A percentile compares a stretch with the other conserved stretches of the same genome.
These are phyloP conservation scores for Mercurialis annua DNA, from an alignment of 345 rosid genomes.

Conservation along the genomic window DNA sequence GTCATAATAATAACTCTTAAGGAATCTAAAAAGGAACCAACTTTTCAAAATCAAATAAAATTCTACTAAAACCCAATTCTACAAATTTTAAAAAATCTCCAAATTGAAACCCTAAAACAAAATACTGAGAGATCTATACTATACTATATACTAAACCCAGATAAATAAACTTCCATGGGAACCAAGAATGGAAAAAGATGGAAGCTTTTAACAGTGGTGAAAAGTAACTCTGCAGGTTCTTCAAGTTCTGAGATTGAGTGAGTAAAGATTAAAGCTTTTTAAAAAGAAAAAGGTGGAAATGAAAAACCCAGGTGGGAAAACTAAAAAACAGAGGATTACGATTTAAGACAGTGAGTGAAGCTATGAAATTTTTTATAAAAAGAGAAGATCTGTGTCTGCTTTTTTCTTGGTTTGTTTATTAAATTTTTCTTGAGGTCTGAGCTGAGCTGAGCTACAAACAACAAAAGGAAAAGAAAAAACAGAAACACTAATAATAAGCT, in stretches of 20 bases:
- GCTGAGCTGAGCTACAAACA: slow-evolving; percentile 3
- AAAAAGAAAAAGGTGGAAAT: slow-evolving; percentile 9
- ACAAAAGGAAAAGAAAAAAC: neutral
- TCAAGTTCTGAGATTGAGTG: slow-evolving; percentile 5
- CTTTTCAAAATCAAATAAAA: slow-evolving; percentile 24
- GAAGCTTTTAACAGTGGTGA: slow-evolving; percentile 13
- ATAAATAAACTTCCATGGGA: slow-evolving; percentile 7
- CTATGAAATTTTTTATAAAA: slow-evolving; percentile 11
- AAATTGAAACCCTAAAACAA: slow-evolving; percentile 24
- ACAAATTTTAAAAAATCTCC: neutral
- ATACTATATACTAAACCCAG: slow-evolving; percentile 25
- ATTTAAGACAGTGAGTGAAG: no score
- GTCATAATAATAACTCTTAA: slow-evolving; percentile 26
- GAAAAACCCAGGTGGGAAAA: slow-evolving; percentile 19
- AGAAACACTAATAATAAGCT: neutral
- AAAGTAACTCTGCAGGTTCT: slow-evolving; percentile 17
- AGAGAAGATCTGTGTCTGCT: slow-evolving; percentile 8
- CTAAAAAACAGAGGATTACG: neutral
- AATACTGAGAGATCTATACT: slow-evolving; percentile 33
- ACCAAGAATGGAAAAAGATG: slow-evolving; percentile 12
- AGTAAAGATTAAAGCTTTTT: slow-evolving; percentile 12
- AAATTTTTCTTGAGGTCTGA: slow-evolving; percentile 24
- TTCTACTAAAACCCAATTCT: slow-evolving; percentile 3
- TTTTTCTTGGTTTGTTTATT: slow-evolving; percentile 9
- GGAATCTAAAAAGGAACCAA: slow-evolving; percentile 57